These are phyloP conservation scores for Plasmodium knowlesi DNA, from an alignment of 169 alveolate genomes.

Conservation along the genomic window DNA sequence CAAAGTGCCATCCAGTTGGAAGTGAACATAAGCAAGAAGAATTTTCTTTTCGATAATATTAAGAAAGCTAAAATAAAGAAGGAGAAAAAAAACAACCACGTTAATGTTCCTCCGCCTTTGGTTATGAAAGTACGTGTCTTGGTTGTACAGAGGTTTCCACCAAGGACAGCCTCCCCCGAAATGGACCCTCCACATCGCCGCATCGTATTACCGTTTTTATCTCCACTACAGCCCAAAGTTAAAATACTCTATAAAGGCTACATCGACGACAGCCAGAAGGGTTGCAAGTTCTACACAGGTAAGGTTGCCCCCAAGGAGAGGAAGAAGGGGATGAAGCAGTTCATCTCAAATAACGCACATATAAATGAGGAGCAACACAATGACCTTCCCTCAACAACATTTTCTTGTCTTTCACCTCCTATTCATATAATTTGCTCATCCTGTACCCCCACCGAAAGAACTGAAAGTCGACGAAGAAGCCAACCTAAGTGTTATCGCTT, in stretches of 20 bases:
- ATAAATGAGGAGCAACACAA: not conserved
- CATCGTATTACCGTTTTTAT: not conserved
- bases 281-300: slow-evolving; percentile 67
- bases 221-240: not conserved
- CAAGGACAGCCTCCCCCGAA: not conserved
- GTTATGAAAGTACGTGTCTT: slow-evolving; percentile 15
- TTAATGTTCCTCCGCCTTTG: not conserved
- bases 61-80: slow-evolving; percentile 39
- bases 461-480: slow-evolving; percentile 45
- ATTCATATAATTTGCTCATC: not conserved
- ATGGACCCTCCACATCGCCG: not conserved
- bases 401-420: not conserved
- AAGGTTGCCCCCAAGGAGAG: not conserved
- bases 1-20: slow-evolving; percentile 2
- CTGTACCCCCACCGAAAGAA: not conserved
- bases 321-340: not conserved
- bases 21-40: slow-evolving; percentile 25
- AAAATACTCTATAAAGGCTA: slow-evolving; percentile 58
- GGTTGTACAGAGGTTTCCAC: not conserved
- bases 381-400: no score
- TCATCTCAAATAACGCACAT: not conserved
- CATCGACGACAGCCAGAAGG: slow-evolving; percentile 34
- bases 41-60: slow-evolving; percentile 40
- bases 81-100: slow-evolving; percentile 35
- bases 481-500: slow-evolving; percentile 19